Conservation (phyloP, 371 early-diverging fungal species). For the Parasitella parasitica region DNA sequence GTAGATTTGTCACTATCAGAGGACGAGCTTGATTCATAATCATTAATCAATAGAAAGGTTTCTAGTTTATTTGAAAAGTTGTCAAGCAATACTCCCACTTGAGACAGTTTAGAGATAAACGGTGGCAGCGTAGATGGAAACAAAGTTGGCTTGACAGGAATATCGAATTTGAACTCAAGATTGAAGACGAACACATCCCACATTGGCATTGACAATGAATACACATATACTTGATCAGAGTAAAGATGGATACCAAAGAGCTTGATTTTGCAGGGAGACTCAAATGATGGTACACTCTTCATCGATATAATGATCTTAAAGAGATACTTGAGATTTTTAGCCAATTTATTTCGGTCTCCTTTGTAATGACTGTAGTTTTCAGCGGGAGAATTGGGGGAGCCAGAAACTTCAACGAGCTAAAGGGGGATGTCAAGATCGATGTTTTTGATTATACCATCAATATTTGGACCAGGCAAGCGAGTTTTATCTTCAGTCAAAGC, state of each 20-base stretch:
- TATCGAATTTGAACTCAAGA: neutral
- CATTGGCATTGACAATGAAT: slow-evolving; percentile 14
- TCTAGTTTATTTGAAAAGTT: neutral
- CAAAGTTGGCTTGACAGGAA: neutral
- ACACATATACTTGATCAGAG: slow-evolving; percentile 8
- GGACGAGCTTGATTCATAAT: slow-evolving; percentile 13
- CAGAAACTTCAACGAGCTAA: slow-evolving; percentile 6
- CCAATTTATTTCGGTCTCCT: slow-evolving; percentile 12
- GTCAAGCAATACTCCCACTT: slow-evolving; percentile 10
- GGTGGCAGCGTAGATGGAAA: slow-evolving; percentile 2
- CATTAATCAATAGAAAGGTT: slow-evolving; percentile 2
- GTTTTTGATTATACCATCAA: slow-evolving; percentile 14
- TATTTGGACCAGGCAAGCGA: slow-evolving; percentile 15
- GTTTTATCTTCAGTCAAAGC: slow-evolving; percentile 11
- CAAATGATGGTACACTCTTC: neutral
- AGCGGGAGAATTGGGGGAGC: slow-evolving; percentile 1
- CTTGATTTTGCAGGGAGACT: neutral
- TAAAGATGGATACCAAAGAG: slow-evolving; percentile 15
- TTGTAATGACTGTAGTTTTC: slow-evolving; percentile 13
- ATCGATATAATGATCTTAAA: slow-evolving; percentile 4
- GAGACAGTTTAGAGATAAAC: slow-evolving; percentile 3
- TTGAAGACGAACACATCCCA: slow-evolving; percentile 11
- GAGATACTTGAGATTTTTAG: slow-evolving; percentile 13
- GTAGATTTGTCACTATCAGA: slow-evolving; percentile 5
- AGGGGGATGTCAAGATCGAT: neutral